Conservation (phyloP, 73 alveolate genomes). For the Uronychia binucleata region DNA sequence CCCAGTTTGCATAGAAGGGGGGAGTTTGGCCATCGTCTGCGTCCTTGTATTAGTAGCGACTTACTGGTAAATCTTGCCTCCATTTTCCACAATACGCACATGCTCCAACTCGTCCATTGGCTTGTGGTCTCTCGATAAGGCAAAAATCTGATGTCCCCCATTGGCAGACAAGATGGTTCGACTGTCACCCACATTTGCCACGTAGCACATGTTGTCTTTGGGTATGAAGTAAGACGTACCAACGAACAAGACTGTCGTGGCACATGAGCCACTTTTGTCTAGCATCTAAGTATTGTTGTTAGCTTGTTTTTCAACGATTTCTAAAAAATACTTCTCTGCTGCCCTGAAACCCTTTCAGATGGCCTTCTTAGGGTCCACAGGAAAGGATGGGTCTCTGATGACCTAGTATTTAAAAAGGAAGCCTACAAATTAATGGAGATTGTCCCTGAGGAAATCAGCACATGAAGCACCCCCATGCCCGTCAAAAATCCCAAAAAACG, state of each 20-base stretch:
- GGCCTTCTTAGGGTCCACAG: constrained; percentile 73
- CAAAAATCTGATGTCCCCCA: constrained; percentile 78
- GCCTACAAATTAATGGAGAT: constrained; percentile 65
- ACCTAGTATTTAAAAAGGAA: background rate
- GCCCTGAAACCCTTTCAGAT: constrained; percentile 68
- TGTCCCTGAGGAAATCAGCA: constrained; percentile 79
- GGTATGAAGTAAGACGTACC: constrained; percentile 32
- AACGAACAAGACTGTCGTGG: constrained; percentile 73
- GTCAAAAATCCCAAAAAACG: constrained; percentile 81
- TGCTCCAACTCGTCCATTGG: constrained; percentile 93
- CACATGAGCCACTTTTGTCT: constrained; percentile 91
- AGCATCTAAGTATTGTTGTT: constrained; percentile 59
- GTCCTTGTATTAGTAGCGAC: constrained; percentile 14
- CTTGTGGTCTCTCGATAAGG: constrained; percentile 95
- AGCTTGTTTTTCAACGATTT: constrained; percentile 72
- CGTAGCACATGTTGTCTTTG: constrained; percentile 77
- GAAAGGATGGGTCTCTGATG: constrained; percentile 65
- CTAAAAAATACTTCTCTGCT: constrained; percentile 75
- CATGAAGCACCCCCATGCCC: constrained; percentile 89
- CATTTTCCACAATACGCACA: constrained; percentile 73
- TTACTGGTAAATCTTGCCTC: constrained; percentile 93
- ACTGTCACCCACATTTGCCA: constrained; percentile 98
- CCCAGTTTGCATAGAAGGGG: constrained; percentile 7
- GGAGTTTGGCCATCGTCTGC: constrained; percentile 36
- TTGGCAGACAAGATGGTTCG: constrained; percentile 94